Conservation (phyloP, 2,329 filamentous ascomycete genomes). For the Colletotrichum shisoi region DNA sequence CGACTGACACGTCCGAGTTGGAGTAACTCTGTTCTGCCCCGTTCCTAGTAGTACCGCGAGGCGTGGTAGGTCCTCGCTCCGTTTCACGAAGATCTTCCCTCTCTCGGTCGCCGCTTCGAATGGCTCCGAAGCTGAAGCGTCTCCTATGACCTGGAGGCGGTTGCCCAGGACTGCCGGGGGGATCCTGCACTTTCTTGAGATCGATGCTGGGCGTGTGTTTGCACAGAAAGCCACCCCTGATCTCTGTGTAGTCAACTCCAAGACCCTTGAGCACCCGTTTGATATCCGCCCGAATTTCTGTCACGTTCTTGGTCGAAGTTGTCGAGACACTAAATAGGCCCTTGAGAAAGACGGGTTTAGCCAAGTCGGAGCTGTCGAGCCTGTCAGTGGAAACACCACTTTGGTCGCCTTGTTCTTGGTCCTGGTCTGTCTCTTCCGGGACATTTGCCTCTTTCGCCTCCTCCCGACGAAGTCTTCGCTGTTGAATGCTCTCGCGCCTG, state of each 20-base stretch:
- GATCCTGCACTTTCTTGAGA: conserved; percentile 74
- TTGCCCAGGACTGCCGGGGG: conserved; percentile 65
- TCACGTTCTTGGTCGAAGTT: conserved; percentile 88
- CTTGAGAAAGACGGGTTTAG: conserved; percentile 95
- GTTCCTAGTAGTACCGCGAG: conserved; percentile 55
- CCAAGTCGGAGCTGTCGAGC: conserved; percentile 74
- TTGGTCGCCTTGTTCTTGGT: conserved; percentile 70
- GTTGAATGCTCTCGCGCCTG: conserved; percentile 89
- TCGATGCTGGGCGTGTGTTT: conserved; percentile 90
- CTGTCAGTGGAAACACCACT: conserved; percentile 69
- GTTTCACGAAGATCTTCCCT: conserved; percentile 75
- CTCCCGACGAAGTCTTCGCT: conserved; percentile 77
- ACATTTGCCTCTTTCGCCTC: conserved; percentile 78
- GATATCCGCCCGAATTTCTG: conserved; percentile 86
- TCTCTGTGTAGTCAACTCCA: conserved; percentile 89
- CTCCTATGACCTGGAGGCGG: conserved; percentile 68
- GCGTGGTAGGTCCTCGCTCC: conserved; percentile 51
- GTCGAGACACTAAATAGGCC: conserved; percentile 97
- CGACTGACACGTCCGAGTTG: conserved; percentile 85
- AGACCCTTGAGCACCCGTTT: conserved; percentile 88
- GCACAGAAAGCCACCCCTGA: conserved; percentile 92
- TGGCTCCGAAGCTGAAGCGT: conserved; percentile 84
- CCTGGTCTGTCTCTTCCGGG: conserved; percentile 82
- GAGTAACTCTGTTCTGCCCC: conserved; percentile 77
- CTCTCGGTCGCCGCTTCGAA: conserved; percentile 67